Base-by-base conservation (phyloP, 352 stramenopile species). In the Phytophthora citricola region DNA sequence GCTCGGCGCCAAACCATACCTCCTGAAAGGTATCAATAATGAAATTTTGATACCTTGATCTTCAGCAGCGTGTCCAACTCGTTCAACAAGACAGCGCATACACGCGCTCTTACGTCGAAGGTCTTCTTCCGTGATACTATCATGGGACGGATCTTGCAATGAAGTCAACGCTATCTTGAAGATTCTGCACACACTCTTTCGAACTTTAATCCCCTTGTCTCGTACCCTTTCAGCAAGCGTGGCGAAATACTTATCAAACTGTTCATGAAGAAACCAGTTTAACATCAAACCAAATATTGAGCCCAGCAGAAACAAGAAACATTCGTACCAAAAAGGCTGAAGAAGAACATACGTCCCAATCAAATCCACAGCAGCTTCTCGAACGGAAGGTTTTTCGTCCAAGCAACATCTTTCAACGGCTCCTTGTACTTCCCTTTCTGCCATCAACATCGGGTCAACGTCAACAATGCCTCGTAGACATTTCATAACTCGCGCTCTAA, bases 21-120 rank as follows among this genome's bases (percentile, higher is more conserved):
- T 96, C 89, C 69, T 95, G 87, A 22, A 96, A 92, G 7, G 81
- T 94, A 45, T 93, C 82, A 20, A 95, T 91, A 51, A 96, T 85
- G 32, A 87, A 93, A 39, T 94, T 91, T 95, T 96, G n/a, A 96
- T 58, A 6, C 58, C 34, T 58, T 89, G 81, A 54, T 93, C 84
- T 65, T 96, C 89, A 17, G 75, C 63, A 4, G 76, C 55, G 31
- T 95, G 80, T 34, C 86, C 87, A 58, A 96, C 78, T 34, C 87
- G 73, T 64, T 94, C 85, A 49, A 95, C 86, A 26, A 96, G 58
- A 43, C 78, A 87, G 20, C 79, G 69, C 76, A 94, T 92, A 43
- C 85, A 93, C 20, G 69, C 69, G 46, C 82, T 93, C 62, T 87
- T 79, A 15, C 81, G 69, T 9, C 58, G 74, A 36, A 92, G 44